Evolutionary conservation across 345 rosid species (phyloP), one percentile per base, ranked within the genome.

Genomic region (Lepidium aucheri): DNA sequence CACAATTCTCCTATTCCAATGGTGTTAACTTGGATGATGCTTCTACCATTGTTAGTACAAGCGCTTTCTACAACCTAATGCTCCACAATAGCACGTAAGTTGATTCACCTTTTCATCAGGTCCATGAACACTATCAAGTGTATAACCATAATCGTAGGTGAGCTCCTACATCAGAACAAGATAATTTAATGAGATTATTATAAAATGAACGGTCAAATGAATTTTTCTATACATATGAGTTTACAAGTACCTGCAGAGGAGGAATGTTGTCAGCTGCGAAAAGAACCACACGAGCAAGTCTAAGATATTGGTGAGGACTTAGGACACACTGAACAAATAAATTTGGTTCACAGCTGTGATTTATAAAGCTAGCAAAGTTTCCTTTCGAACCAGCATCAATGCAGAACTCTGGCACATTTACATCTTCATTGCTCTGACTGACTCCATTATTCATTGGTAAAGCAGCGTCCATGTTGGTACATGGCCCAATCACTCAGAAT

Each of bases 211-310:
- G 53, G 20, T 17, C 7, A 16, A 65, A 38, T 20, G 3, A 53
- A 38, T 46, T 34, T 33, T 1, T 15, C 12, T 20, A 8, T 26
- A 41, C 3, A 58, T 16, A 51, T 39, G 52, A 18, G 50, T 20
- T 39, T 51, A 17, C 18, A 5, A 22, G 46, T 60, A 95, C 97
- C 95, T 94, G 97, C 76, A 88, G 63, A 7, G 99, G 93, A 8
- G 97, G 88, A 58, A 95, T 91, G 79, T 89, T 91, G 72, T 95
- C 99, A 7, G 96, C 95, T 4, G 99, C 99, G 63, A 91, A 86
- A 9, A 91, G 83, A 78, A 91, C 84, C 54, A 95, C 89, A 14
- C 93, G 82, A 22, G 96, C 97, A 51, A 88, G 95, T 66, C 79
- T 87, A 12, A 89, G 46, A 67, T 89, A 96, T 3, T 80, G 91